Conservation (phyloP, 2,329 filamentous ascomycete genomes). For the Trichophyton simii region DNA sequence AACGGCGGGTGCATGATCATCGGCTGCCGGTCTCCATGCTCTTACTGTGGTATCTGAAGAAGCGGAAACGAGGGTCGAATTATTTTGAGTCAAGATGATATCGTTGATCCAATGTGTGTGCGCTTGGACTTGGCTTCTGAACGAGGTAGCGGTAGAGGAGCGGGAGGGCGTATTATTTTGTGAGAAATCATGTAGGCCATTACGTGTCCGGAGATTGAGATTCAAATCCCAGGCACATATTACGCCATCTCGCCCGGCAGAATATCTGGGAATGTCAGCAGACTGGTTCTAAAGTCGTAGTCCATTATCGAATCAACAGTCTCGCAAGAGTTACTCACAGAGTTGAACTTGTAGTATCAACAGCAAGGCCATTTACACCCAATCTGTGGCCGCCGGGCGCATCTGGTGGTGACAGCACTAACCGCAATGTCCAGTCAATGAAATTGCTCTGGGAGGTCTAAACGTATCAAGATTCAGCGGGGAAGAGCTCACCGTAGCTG, state of each 20-base stretch:
- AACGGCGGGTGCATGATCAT: constrained; percentile 53
- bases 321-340: constrained; percentile 45
- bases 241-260: constrained; percentile 85
- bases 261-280: constrained; percentile 56
- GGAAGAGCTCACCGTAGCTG: constrained; percentile 50
- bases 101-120: constrained; percentile 97
- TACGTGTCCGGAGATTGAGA: constrained; percentile 43
- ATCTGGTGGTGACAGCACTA: constrained; percentile 61
- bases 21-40: constrained; percentile 67
- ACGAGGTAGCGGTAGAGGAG: constrained; percentile 34
- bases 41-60: constrained; percentile 93
- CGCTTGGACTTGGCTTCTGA: constrained; percentile 56
- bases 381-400: constrained; percentile 75
- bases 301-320: background rate
- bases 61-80: constrained; percentile 69
- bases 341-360: constrained; percentile 70
- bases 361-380: constrained; percentile 85
- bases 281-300: constrained; percentile 10
- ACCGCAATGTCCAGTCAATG: background rate
- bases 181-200: constrained; percentile 25
- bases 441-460: constrained; percentile 4
- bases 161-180: constrained; percentile 17
- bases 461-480: background rate
- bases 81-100: constrained; percentile 65
- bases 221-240: constrained; percentile 92